Base-by-base conservation (phyloP, 164 flowering plant species). In the Stephania japonica region DNA sequence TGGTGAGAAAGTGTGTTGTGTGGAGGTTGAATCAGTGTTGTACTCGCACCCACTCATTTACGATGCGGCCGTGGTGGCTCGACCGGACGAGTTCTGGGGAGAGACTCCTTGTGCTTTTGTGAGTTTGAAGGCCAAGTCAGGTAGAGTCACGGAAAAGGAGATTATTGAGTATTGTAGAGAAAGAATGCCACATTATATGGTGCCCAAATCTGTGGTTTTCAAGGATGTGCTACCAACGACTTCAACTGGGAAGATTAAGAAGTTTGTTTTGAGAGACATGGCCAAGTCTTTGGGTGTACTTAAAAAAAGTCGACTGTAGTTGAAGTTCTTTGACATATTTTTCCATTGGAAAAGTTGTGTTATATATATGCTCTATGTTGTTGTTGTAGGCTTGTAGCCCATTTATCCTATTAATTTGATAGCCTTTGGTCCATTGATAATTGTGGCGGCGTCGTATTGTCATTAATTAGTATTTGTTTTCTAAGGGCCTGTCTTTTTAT, bases 31-130 rank as follows among this genome's bases (percentile, higher is more conserved):
- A 32, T 32, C 38, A 4, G 38, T 32, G 38, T 32, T 32, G 38
- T 32, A 32, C 38, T 32, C 38, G 38, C 0, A 32, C 38, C 38
- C 38, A 32, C 38, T 32, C 38, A 4, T 32, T 32, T 32, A 32
- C 38, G 38, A 32, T 2, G 38, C 87, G 2, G 91, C 95, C 0
- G 98, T 91, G 13, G 98, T 94, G 74, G 94, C 92, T 16, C 88
- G 88, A 93, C 95, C 97, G 1, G 89, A 89, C 72, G 85, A 80
- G 0, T 78, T 61, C 16, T 94, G 92, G 90, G 97, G 97, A 0
- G 98, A 92, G 76, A 89, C 88, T 23, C 97, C 98, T 0, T 94
- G 97, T 68, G 97, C 97, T 0, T 94, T 92, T 73, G 72, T 94
- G 5, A 74, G 74, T 56, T 21, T 6, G 6, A 76, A 68, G 1